phyloP scores from a whole-genome alignment of 1,284 basidiomycete species.

The Rhizoctonia solani region DNA sequence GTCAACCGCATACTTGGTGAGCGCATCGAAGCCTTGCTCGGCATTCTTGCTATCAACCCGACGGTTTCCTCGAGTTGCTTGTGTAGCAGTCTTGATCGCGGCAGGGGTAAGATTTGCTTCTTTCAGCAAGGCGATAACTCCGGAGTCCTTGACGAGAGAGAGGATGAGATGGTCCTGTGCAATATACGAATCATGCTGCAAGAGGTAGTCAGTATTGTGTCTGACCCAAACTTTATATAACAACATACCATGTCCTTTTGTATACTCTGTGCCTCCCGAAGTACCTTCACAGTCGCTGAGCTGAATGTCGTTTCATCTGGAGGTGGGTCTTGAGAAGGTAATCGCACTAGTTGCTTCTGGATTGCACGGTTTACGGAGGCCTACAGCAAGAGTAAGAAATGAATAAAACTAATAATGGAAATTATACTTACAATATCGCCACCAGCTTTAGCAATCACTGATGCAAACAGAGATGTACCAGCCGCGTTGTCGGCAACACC shows the following conservation, averaged over 20 bases:
- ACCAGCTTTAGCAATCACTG: slow-evolving; percentile 76
- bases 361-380: slow-evolving; percentile 61
- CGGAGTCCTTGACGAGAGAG: slow-evolving; percentile 62
- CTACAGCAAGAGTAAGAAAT: slow-evolving; percentile 47
- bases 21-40: slow-evolving; percentile 85
- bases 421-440: slow-evolving; percentile 66
- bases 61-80: slow-evolving; percentile 78
- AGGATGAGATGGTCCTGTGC: slow-evolving; percentile 85
- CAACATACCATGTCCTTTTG: slow-evolving; percentile 73
- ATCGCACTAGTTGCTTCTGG: slow-evolving; percentile 70
- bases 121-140: slow-evolving; percentile 69
- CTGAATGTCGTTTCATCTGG: slow-evolving; percentile 79
- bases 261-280: slow-evolving; percentile 78
- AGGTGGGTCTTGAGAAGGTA: slow-evolving; percentile 83
- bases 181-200: slow-evolving; percentile 38
- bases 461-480: slow-evolving; percentile 64
- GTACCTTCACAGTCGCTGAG: slow-evolving; percentile 63
- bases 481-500: slow-evolving; percentile 45
- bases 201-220: slow-evolving; percentile 40
- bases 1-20: slow-evolving; percentile 78
- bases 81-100: slow-evolving; percentile 76
- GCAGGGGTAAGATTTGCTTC: slow-evolving; percentile 74
- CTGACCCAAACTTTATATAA: neutral
- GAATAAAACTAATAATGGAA: slow-evolving; percentile 1
- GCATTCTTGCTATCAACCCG: slow-evolving; percentile 81